These are phyloP conservation scores for Dissophora ornata DNA, from an alignment of 192 early-diverging fungal species.

Conservation along the genomic window DNA sequence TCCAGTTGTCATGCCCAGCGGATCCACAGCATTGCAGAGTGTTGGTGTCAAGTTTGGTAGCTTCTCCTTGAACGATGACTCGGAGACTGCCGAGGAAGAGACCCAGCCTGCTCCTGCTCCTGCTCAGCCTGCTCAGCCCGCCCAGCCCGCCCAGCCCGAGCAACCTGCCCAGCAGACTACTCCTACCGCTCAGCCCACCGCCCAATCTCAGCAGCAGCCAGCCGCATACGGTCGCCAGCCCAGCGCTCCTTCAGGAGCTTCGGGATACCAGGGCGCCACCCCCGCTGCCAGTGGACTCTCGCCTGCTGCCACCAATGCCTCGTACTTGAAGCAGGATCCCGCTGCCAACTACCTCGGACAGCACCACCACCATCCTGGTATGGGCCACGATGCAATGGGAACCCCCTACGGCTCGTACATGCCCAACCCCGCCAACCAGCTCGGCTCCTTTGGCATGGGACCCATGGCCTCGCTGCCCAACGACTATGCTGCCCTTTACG, in stretches of 20 bases:
- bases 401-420: slow-evolving; percentile 66
- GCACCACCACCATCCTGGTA: slow-evolving; percentile 57
- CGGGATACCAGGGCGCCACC: slow-evolving; percentile 38
- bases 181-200: slow-evolving; percentile 9
- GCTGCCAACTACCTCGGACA: slow-evolving; percentile 65
- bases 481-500: slow-evolving; percentile 70
- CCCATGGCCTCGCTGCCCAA: slow-evolving; percentile 66
- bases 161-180: slow-evolving; percentile 11
- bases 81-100: slow-evolving; percentile 38
- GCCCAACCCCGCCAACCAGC: slow-evolving; percentile 56
- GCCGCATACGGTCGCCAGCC: slow-evolving; percentile 33
- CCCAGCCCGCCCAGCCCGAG: slow-evolving; percentile 17
- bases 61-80: slow-evolving; percentile 69
- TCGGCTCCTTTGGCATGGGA: slow-evolving; percentile 67
- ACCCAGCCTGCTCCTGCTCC: slow-evolving; percentile 8
- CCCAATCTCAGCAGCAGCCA: slow-evolving; percentile 14
- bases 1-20: slow-evolving; percentile 90
- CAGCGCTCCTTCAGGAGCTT: slow-evolving; percentile 22
- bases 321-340: slow-evolving; percentile 48
- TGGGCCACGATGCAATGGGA: slow-evolving; percentile 60
- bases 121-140: slow-evolving; percentile 13
- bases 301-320: slow-evolving; percentile 40
- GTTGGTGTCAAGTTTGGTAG: slow-evolving; percentile 89
- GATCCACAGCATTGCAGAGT: slow-evolving; percentile 68
- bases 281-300: slow-evolving; percentile 44